Base-by-base conservation (phyloP, 257 asterid genomes). In the Rhazya stricta region DNA sequence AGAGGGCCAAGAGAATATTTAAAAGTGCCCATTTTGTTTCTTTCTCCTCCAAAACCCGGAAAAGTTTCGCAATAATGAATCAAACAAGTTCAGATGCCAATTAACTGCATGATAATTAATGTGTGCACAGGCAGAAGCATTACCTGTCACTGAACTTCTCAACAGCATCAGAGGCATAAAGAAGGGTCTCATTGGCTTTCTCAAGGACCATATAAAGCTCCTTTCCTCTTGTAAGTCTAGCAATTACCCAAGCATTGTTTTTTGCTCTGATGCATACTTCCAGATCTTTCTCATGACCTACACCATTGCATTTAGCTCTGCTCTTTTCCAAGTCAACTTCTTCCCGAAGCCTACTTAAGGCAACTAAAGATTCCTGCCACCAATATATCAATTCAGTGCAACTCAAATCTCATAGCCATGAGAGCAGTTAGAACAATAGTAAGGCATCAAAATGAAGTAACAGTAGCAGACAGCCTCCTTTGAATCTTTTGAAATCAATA, bases 81-180 rank as follows among this genome's bases (percentile, higher is more conserved):
- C 3, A 16, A 41, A 58, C 0, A 15, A 16, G 54, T 30, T 1
- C 1, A 32, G 19, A 19, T 30, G 32, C 30, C 15, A 48, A 43
- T 32, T 15, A 61, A 46, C 46, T 32, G 18, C 61, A 30, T 12
- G 23, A 21, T 36, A 30, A 34, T 53, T 54, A 11, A 50, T 36
- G 34, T 8, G 19, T 45, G 29, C 46, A 54, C 0, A 11, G 23
- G 23, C 19, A 69, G 51, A 67, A 70, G 48, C 63, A 23, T 78
- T 84, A 94, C 98, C 99, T 90, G 78, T 92, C 96, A 76, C 96
- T 95, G 86, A 95, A 95, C 85, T 89, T 95, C 84, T 91, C 93
- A 74, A 88, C 89, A 53, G 98, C 96, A 61, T 90, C 98, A 56
- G 97, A 85, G 76, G 98, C 98, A 72, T 85, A 95, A 53, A 95